A percentile compares a stretch with the other conserved stretches of the same genome.
These are phyloP conservation scores for Coprinellus micaceus DNA, from an alignment of 768 basidiomycete genomes.

Conservation along the genomic window DNA sequence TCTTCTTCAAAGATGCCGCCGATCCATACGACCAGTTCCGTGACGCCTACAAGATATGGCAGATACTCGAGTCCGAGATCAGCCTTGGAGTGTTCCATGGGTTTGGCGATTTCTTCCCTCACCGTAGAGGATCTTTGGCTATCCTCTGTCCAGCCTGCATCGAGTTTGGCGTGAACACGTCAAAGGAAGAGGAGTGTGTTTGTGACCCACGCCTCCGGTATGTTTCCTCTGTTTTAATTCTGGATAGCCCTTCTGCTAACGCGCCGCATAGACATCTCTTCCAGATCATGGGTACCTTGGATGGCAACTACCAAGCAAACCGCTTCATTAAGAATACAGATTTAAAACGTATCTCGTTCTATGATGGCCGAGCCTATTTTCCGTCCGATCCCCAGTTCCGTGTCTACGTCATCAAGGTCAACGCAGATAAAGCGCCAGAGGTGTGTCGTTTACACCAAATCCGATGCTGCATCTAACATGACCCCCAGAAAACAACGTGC, in stretches of 20 bases:
- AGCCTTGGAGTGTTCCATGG: constrained; percentile 22
- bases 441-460: not conserved
- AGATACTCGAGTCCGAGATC: constrained; percentile 10
- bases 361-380: constrained; percentile 16
- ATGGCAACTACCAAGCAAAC: constrained; percentile 23
- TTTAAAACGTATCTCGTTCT: constrained; percentile 19
- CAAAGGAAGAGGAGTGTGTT: not conserved
- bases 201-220: constrained; percentile 7
- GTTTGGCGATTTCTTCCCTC: constrained; percentile 15
- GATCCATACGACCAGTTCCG: constrained; percentile 22
- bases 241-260: not conserved
- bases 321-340: constrained; percentile 21
- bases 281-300: constrained; percentile 16
- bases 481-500: constrained; percentile 19
- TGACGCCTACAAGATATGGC: constrained; percentile 20
- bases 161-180: constrained; percentile 15
- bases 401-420: not conserved
- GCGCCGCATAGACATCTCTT: constrained; percentile 17
- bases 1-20: constrained; percentile 15
- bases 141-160: constrained; percentile 22
- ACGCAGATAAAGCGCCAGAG: not conserved
- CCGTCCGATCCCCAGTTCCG: constrained; percentile 9
- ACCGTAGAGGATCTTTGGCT: constrained; percentile 13
- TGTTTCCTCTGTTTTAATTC: not conserved
- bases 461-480: not conserved